These are phyloP conservation scores for Graphiopsis chlorocephala DNA, from an alignment of 2,329 filamentous ascomycete species.

Conservation along the genomic window DNA sequence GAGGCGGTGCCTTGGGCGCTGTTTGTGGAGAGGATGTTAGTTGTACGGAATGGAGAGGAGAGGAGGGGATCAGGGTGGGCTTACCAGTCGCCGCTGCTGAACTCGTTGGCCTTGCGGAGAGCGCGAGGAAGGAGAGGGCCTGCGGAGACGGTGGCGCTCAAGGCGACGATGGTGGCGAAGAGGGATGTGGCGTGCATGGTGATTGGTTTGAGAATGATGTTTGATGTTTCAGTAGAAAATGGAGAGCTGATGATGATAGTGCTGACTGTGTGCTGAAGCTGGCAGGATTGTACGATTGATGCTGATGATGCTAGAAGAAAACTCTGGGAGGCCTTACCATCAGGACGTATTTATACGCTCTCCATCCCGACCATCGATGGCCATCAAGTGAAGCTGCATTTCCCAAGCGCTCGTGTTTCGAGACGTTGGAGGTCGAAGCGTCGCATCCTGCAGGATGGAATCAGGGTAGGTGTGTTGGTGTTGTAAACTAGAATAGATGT, in stretches of 20 bases:
- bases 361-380: background rate
- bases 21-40: background rate
- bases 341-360: background rate
- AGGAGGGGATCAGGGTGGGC: background rate
- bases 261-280: background rate
- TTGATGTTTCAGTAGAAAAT: background rate
- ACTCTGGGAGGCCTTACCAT: background rate
- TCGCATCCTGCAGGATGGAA: background rate
- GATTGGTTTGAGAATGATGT: background rate
- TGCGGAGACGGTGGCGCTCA: background rate
- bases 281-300: background rate
- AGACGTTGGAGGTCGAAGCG: background rate
- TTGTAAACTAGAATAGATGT: background rate
- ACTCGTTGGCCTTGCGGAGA: background rate
- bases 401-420: background rate
- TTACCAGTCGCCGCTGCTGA: background rate
- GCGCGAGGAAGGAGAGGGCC: background rate
- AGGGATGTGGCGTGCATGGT: background rate
- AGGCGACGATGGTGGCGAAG: background rate
- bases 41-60: background rate
- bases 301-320: background rate
- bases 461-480: background rate
- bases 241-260: background rate
- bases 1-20: background rate
- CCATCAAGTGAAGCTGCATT: background rate